Percentiles rank a stretch among this genome's conserved stretches.
Evolutionary conservation across 2,329 filamentous ascomycete species (phyloP).

Genomic region (Chlorencoelia australis): DNA sequence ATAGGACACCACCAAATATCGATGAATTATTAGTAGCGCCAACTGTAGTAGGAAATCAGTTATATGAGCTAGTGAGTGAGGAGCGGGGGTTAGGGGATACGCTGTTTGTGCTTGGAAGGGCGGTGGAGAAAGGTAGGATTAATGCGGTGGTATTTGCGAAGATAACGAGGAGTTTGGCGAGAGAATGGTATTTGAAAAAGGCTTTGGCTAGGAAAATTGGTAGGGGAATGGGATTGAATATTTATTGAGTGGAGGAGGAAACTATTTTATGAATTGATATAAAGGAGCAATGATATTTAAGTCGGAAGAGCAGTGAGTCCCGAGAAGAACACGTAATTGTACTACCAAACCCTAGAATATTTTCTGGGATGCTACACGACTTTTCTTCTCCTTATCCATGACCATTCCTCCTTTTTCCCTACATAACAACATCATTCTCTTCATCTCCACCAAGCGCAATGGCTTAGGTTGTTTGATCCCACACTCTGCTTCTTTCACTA

Average conservation of each 20-base stretch:
- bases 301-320: background rate
- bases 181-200: slow-evolving; percentile 80
- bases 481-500: slow-evolving; percentile 24
- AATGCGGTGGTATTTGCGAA: slow-evolving; percentile 66
- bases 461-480: slow-evolving; percentile 23
- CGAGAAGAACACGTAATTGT: too few species aligned
- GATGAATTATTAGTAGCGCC: slow-evolving; percentile 91
- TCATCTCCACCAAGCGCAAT: slow-evolving; percentile 21
- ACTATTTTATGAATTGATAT: too few species aligned
- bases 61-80: slow-evolving; percentile 83
- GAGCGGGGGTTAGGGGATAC: slow-evolving; percentile 80
- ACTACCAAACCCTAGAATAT: too few species aligned
- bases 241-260: slow-evolving; percentile 9
- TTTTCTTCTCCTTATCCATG: slow-evolving; percentile 10
- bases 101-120: slow-evolving; percentile 70
- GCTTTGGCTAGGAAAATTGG: slow-evolving; percentile 70
- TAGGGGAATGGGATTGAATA: slow-evolving; percentile 57
- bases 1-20: slow-evolving; percentile 61
- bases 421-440: slow-evolving; percentile 23
- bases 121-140: slow-evolving; percentile 63
- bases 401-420: slow-evolving; percentile 15
- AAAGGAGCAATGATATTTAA: slow-evolving; percentile 2
- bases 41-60: slow-evolving; percentile 83
- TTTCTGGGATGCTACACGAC: too few species aligned
- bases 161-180: slow-evolving; percentile 61